These are phyloP conservation scores for Actinidia chinensis DNA, from an alignment of 179 eudicot genomes.

Conservation along the genomic window DNA sequence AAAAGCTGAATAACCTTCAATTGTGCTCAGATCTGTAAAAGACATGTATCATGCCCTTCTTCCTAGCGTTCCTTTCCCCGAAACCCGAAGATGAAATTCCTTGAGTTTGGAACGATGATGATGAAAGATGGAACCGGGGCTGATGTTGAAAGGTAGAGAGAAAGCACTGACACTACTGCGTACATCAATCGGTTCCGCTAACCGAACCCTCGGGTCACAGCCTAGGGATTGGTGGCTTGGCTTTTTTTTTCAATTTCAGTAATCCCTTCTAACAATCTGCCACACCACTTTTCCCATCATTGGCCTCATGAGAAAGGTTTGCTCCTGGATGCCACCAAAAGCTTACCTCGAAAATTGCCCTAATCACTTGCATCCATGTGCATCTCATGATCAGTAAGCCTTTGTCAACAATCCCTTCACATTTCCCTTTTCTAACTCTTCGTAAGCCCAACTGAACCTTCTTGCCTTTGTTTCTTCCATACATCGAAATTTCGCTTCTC, in stretches of 20 bases:
- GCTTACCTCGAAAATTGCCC: conserved; percentile 63
- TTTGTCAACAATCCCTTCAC: conserved; percentile 49
- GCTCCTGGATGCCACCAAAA: conserved; percentile 98
- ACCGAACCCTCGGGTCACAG: conserved; percentile 38
- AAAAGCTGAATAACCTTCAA: conserved; percentile 7
- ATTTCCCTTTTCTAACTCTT: conserved; percentile 74
- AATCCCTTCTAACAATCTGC: conserved; percentile 88
- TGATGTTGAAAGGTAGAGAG: conserved; percentile 46
- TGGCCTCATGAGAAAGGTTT: conserved; percentile 87
- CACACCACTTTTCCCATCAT: conserved; percentile 91
- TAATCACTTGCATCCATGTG: conserved; percentile 60
- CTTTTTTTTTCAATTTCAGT: conserved; percentile 57
- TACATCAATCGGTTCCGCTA: conserved; percentile 34
- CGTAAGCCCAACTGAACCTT: conserved; percentile 79
- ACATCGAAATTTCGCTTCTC: conserved; percentile 75
- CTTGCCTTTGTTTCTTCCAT: conserved; percentile 47
- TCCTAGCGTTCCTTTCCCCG: conserved; percentile 37
- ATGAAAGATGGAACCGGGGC: conserved; percentile 43
- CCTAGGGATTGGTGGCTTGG: conserved; percentile 65
- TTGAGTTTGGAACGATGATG: conserved; percentile 46
- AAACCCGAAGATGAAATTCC: conserved; percentile 34
- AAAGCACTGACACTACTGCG: conserved; percentile 36
- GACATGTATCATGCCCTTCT: conserved; percentile 41
- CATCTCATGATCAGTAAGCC: conserved; percentile 41
- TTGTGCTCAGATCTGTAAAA: conserved; percentile 16